A percentile compares a stretch with the other conserved stretches of the same genome.
phyloP scores from a whole-genome alignment of 176 grass and related monocot genomes.

The Eragrostis nindensis region DNA sequence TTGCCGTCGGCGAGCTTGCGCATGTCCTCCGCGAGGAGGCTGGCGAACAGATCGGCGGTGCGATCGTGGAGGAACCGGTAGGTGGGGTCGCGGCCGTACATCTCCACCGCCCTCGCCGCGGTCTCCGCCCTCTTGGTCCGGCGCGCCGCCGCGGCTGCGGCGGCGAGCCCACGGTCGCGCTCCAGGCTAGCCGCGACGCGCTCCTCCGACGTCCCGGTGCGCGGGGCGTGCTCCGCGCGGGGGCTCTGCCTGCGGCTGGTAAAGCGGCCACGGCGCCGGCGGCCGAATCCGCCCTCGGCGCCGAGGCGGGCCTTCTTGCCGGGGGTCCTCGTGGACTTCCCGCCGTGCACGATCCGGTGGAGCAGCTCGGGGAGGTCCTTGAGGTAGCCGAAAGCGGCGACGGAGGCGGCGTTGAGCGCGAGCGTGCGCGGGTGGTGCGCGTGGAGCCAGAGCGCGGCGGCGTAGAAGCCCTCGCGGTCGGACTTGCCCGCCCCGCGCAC shows the following conservation, averaged over 20 bases:
- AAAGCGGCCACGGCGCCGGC: not conserved
- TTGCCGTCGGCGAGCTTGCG: constrained; percentile 53
- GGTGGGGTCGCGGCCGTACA: constrained; percentile 48
- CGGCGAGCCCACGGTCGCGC: constrained; percentile 9
- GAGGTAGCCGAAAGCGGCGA: constrained; percentile 73
- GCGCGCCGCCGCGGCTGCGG: constrained; percentile 22
- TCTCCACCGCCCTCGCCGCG: constrained; percentile 49
- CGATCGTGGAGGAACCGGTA: constrained; percentile 80
- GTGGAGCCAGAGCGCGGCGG: constrained; percentile 79
- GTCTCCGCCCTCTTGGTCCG: constrained; percentile 47
- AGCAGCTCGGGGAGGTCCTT: constrained; percentile 97
- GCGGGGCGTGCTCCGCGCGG: not conserved
- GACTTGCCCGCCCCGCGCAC: constrained; percentile 79
- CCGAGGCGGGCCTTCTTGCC: constrained; percentile 49
- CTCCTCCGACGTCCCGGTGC: constrained; percentile 48
- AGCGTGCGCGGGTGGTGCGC: constrained; percentile 66
- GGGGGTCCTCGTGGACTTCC: constrained; percentile 45
- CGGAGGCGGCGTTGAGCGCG: constrained; percentile 59
- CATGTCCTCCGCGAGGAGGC: constrained; percentile 65
- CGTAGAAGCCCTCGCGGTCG: constrained; percentile 85
- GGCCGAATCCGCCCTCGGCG: constrained; percentile 17
- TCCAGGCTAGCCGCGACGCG: too few relatives aligned
- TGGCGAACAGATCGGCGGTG: constrained; percentile 66
- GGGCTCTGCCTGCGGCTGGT: not conserved
- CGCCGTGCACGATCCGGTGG: constrained; percentile 67